phyloP scores from a whole-genome alignment of 1,139 yeast genomes.

The Nakaseomyces nivariensis region DNA sequence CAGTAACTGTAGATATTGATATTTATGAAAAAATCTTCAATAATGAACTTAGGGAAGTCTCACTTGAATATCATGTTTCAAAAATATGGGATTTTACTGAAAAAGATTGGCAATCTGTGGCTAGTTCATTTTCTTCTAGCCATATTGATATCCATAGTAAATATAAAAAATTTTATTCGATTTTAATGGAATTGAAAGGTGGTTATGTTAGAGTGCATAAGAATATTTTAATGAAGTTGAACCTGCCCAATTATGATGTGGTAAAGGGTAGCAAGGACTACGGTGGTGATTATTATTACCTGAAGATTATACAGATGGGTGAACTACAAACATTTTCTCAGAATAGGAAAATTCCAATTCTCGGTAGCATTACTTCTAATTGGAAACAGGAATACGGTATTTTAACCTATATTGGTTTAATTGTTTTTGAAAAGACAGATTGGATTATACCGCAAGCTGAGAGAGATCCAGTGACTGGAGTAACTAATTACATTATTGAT shows the following conservation, averaged over 20 bases:
- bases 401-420: slow-evolving; percentile 37
- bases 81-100: slow-evolving; percentile 11
- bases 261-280: slow-evolving; percentile 9
- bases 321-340: slow-evolving; percentile 15
- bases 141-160: slow-evolving; percentile 5
- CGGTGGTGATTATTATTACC: slow-evolving; percentile 12
- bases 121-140: neutral
- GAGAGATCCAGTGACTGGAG: slow-evolving; percentile 16
- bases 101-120: slow-evolving; percentile 1
- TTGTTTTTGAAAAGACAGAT: slow-evolving; percentile 33
- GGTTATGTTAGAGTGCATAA: slow-evolving; percentile 23
- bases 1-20: slow-evolving; percentile 23
- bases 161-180: slow-evolving; percentile 17
- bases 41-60: slow-evolving; percentile 13
- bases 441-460: slow-evolving; percentile 21
- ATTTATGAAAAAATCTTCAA: slow-evolving; percentile 22
- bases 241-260: slow-evolving; percentile 14
- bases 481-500: slow-evolving; percentile 26
- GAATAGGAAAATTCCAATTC: slow-evolving; percentile 22
- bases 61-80: slow-evolving; percentile 14
- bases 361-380: slow-evolving; percentile 20
- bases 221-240: slow-evolving; percentile 12
- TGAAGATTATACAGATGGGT: slow-evolving; percentile 28
- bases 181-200: slow-evolving; percentile 24
- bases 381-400: slow-evolving; percentile 38